Evolutionary conservation across 345 rosid genomes (phyloP).

Genomic region (Populus ilicifolia): DNA sequence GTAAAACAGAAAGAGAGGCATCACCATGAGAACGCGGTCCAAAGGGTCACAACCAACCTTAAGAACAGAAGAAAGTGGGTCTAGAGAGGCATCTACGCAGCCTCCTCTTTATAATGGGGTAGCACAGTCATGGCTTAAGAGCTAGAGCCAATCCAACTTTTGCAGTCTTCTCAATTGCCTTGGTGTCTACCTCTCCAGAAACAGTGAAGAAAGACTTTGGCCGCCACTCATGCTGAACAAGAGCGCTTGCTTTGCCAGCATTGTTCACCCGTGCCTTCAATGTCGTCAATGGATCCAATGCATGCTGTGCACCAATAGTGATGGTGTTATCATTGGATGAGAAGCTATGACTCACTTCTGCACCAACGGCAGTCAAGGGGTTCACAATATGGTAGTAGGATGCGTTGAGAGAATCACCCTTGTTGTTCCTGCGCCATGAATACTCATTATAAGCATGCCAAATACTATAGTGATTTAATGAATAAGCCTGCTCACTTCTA

Average conservation of each 20-base stretch:
- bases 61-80: constrained; percentile 13
- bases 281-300: constrained; percentile 62
- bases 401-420: constrained; percentile 58
- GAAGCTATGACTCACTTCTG: constrained; percentile 69
- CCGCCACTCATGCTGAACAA: constrained; percentile 89
- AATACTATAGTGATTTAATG: neutral
- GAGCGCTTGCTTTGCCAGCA: constrained; percentile 61
- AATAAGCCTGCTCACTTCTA: too few relatives aligned
- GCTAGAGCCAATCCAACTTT: constrained; percentile 85
- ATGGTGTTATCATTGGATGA: constrained; percentile 69
- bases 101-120: neutral
- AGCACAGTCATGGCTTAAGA: constrained; percentile 55
- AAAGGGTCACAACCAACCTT: constrained; percentile 10
- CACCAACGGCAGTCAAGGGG: constrained; percentile 70
- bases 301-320: constrained; percentile 74
- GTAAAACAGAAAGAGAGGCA: constrained; percentile 10
- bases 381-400: constrained; percentile 76
- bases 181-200: constrained; percentile 86
- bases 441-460: neutral
- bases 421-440: constrained; percentile 59
- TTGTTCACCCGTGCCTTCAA: constrained; percentile 82
- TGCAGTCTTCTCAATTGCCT: constrained; percentile 73
- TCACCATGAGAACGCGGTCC: constrained; percentile 14
- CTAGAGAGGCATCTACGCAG: constrained; percentile 19
- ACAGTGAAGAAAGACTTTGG: constrained; percentile 72